These are phyloP conservation scores for Puccinia hordei DNA, from an alignment of 1,284 basidiomycete species.

Conservation along the genomic window DNA sequence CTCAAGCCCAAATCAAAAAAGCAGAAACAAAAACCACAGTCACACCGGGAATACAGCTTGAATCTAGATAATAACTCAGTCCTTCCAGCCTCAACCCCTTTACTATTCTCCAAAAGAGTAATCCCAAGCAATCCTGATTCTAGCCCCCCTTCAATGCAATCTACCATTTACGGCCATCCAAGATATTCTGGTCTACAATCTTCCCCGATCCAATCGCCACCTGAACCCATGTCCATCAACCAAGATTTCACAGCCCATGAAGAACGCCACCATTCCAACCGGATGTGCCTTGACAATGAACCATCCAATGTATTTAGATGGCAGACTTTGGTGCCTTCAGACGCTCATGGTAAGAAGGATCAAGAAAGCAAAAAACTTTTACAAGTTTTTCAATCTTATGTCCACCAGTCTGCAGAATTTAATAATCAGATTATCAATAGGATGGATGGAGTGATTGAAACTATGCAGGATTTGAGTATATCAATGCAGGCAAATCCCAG, in stretches of 20 bases:
- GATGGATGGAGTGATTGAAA: background rate
- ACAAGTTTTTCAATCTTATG: background rate
- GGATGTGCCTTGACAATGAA: background rate
- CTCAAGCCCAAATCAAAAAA: background rate
- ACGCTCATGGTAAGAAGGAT: background rate
- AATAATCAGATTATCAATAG: background rate
- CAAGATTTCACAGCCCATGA: background rate
- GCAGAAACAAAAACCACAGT: background rate
- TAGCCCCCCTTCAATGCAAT: background rate
- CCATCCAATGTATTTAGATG: slow-evolving; percentile 27
- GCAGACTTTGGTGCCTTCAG: background rate
- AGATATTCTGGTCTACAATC: background rate
- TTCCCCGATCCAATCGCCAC: background rate
- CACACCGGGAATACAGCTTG: background rate
- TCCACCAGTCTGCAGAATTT: background rate
- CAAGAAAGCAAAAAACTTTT: background rate
- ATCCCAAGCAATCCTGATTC: background rate
- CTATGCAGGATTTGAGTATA: background rate
- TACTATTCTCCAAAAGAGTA: slow-evolving; percentile 11
- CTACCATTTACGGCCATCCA: background rate
- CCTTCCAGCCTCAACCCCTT: slow-evolving; percentile 19
- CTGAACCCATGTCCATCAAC: background rate
- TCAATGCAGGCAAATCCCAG: background rate
- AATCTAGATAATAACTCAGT: background rate
- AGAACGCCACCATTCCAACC: background rate